Evolutionary conservation across 2,329 filamentous ascomycete genomes (phyloP), one percentile per base, ranked within the genome.

Genomic region (Thielaviopsis populi): DNA sequence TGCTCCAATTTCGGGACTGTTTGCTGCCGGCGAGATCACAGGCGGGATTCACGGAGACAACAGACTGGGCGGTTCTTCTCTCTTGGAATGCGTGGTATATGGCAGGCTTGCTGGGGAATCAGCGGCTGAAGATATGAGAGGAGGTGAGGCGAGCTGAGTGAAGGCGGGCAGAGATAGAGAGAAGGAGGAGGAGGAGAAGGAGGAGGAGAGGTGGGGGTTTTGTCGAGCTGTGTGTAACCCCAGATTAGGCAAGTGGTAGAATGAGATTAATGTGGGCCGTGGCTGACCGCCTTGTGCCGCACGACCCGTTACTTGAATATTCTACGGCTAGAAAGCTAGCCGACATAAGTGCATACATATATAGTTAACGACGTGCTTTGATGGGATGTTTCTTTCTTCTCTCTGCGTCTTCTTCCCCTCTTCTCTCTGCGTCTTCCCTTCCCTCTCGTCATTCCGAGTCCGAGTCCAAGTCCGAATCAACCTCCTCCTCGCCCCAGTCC

Each of bases 11-110:
- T 69, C 74, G 2, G 83, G 83, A 0, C 68, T 86, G 0, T 86
- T 82, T 79, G 83, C 79, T 0, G 83, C 83, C 0, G 84, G 84
- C 0, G 84, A 86, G 73, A 78, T 85, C 19, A 84, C 83, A 0
- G 84, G 84, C 0, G 84, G 84, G 0, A 74, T 87, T 7, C 83
- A 86, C 69, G 83, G 83, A 0, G 81, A 80, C 59, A 86, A 86
- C 68, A 74, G 83, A 15, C 70, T 86, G 0, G 83, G 82, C 17
- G 83, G 83, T 0, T 83, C 80, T 4, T 84, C 81, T 1, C 68
- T 86, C 62, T 70, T 86, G 6, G 83, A 86, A 68, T 86, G 83
- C 73, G 83, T 81, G 2, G 80, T 86, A 0, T 86, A 82, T 74
- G 83, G 83, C 3, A 74, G 81, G 46, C 79, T 80, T 43, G 83